These are phyloP conservation scores for Sequoiadendron giganteum DNA, from an alignment of 75 land plant species.

Conservation along the genomic window DNA sequence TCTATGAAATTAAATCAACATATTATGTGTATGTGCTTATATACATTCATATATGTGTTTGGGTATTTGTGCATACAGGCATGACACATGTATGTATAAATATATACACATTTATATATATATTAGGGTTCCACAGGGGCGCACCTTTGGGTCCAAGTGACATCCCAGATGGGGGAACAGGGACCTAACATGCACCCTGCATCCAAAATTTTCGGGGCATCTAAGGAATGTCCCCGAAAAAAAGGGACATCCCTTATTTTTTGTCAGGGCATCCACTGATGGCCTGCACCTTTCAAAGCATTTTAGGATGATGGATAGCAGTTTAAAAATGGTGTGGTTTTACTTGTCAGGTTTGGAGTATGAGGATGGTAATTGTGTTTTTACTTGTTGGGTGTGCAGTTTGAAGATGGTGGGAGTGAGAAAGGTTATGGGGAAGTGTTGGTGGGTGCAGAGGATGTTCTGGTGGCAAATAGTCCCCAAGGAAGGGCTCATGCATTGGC, in stretches of 20 bases:
- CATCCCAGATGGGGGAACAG: no score
- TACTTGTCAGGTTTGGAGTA: neutral
- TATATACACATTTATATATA: no score
- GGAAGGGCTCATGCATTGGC: constrained; percentile 41
- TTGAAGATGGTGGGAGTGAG: constrained; percentile 47
- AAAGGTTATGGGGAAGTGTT: constrained; percentile 59
- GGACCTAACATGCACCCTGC: no score
- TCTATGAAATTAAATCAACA: neutral
- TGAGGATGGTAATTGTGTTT: neutral
- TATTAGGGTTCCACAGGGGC: neutral
- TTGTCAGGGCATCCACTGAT: no score
- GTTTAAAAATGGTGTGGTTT: neutral
- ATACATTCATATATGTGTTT: neutral
- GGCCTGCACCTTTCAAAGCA: no score
- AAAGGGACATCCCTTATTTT: no score
- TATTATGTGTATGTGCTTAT: neutral
- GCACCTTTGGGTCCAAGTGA: no score
- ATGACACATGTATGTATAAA: neutral
- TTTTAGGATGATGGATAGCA: no score
- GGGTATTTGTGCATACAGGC: neutral
- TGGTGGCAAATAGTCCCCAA: constrained; percentile 25
- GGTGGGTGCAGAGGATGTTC: constrained; percentile 34
- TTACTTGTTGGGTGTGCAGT: constrained; percentile 24
- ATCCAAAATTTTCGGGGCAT: no score
- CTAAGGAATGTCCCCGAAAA: no score